Conservation (phyloP, 2,329 filamentous ascomycete genomes). For the Aspergillus jensenii region DNA sequence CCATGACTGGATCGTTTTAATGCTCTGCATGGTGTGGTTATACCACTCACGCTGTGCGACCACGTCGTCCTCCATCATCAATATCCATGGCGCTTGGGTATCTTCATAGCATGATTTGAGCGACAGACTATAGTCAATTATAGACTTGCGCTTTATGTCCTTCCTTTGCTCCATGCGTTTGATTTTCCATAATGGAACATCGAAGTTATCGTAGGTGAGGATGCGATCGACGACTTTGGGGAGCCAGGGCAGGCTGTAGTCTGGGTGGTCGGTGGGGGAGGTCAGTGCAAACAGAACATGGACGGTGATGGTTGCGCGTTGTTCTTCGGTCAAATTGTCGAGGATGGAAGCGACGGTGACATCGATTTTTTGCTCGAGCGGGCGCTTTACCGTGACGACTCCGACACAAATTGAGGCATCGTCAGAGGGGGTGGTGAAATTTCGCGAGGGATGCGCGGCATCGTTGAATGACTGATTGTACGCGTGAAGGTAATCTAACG, state of each 20-base stretch:
- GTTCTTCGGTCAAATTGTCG: conserved; percentile 40
- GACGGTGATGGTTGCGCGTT: conserved; percentile 43
- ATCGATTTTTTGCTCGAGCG: conserved; percentile 41
- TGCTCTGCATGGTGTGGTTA: conserved; percentile 38
- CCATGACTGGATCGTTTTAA: conserved; percentile 34
- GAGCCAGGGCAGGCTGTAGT: conserved; percentile 45
- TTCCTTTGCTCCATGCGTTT: conserved; percentile 15
- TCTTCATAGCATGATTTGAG: conserved; percentile 40
- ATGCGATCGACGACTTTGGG: conserved; percentile 40
- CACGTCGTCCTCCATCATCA: conserved; percentile 50
- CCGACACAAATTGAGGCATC: conserved; percentile 41
- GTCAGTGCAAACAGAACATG: conserved; percentile 47
- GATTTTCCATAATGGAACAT: conserved; percentile 15
- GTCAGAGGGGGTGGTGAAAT: conserved; percentile 2
- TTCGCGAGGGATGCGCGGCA: background rate
- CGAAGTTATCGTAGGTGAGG: conserved; percentile 40
- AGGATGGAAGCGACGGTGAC: conserved; percentile 46
- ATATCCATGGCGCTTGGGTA: conserved; percentile 43
- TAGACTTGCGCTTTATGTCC: conserved; percentile 38
- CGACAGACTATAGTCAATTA: conserved; percentile 47
- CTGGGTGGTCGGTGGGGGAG: conserved; percentile 42
- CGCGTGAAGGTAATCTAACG: conserved; percentile 16
- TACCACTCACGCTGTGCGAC: conserved; percentile 50
- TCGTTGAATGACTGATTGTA: conserved; percentile 15
- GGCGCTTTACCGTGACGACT: conserved; percentile 44